phyloP scores from a whole-genome alignment of 2,329 filamentous ascomycete species.

The Talaromyces marneffei region DNA sequence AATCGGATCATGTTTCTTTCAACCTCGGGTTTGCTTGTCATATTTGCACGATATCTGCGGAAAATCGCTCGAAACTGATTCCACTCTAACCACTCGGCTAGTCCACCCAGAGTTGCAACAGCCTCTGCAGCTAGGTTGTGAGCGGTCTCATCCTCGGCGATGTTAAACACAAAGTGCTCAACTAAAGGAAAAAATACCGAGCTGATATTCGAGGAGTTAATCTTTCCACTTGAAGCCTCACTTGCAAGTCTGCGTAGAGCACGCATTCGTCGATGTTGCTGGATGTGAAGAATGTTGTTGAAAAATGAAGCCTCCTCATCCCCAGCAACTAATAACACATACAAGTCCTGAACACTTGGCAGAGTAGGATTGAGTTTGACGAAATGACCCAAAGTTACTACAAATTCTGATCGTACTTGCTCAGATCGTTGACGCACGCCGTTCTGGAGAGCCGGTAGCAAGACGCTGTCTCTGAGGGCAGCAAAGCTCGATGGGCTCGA shows the following conservation, averaged over 20 bases:
- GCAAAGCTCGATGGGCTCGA: constrained; percentile 46
- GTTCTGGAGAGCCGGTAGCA: constrained; percentile 70
- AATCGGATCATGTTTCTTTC: constrained; percentile 83
- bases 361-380: constrained; percentile 65
- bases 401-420: constrained; percentile 73
- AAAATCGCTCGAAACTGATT: constrained; percentile 81
- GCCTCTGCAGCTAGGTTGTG: constrained; percentile 83
- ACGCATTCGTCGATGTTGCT: constrained; percentile 76
- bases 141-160: constrained; percentile 60
- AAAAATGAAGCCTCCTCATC: constrained; percentile 87
- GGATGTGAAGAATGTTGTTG: constrained; percentile 84
- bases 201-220: constrained; percentile 72
- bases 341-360: constrained; percentile 67
- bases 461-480: constrained; percentile 55
- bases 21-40: constrained; percentile 71
- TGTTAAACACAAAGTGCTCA: constrained; percentile 89
- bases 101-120: constrained; percentile 67
- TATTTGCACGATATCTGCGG: constrained; percentile 74
- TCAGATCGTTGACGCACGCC: constrained; percentile 76
- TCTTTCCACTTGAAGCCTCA: constrained; percentile 57
- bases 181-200: constrained; percentile 86
- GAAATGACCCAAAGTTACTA: constrained; percentile 72
- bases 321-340: constrained; percentile 60
- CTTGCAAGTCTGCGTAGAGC: constrained; percentile 71
- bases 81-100: constrained; percentile 79